phyloP scores from a whole-genome alignment of 2,329 filamentous ascomycete genomes.

The Fusarium buharicum region DNA sequence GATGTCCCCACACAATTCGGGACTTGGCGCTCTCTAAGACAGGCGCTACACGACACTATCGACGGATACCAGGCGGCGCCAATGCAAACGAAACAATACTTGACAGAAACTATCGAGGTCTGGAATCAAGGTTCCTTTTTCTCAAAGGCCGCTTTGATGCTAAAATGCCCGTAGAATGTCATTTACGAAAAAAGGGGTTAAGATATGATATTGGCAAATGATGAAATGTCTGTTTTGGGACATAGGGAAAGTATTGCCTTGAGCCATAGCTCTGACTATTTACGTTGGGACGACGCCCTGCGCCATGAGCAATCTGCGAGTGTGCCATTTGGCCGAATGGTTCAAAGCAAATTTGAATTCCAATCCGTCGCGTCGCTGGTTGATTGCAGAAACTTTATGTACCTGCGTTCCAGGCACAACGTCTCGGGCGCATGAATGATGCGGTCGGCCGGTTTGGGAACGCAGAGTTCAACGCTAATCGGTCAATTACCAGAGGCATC shows the following conservation, averaged over 20 bases:
- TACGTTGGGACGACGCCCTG: constrained; percentile 21
- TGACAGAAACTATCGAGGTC: constrained; percentile 31
- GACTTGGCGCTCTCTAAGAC: constrained; percentile 17
- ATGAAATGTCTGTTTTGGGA: constrained; percentile 19
- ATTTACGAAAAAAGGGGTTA: constrained; percentile 3
- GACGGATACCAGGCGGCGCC: constrained; percentile 21
- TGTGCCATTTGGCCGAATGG: constrained; percentile 10
- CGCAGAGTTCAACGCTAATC: neutral
- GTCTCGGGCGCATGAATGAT: neutral
- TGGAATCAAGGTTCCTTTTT: constrained; percentile 25
- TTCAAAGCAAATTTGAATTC: constrained; percentile 13
- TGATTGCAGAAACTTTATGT: constrained; percentile 18
- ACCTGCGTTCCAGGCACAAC: constrained; percentile 31
- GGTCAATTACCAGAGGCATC: constrained; percentile 1
- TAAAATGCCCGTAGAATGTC: neutral
- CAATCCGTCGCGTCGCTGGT: constrained; percentile 4
- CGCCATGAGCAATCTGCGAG: constrained; percentile 17
- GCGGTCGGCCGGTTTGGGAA: neutral
- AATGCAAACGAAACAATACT: constrained; percentile 40
- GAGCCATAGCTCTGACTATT: constrained; percentile 30
- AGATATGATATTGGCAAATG: constrained; percentile 4
- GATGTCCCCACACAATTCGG: constrained; percentile 7
- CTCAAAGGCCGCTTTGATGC: neutral
- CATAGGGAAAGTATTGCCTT: constrained; percentile 3
- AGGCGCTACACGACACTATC: constrained; percentile 29